phyloP scores from a whole-genome alignment of 805 yeast genomes.

The Scheffersomyces lignosus region DNA sequence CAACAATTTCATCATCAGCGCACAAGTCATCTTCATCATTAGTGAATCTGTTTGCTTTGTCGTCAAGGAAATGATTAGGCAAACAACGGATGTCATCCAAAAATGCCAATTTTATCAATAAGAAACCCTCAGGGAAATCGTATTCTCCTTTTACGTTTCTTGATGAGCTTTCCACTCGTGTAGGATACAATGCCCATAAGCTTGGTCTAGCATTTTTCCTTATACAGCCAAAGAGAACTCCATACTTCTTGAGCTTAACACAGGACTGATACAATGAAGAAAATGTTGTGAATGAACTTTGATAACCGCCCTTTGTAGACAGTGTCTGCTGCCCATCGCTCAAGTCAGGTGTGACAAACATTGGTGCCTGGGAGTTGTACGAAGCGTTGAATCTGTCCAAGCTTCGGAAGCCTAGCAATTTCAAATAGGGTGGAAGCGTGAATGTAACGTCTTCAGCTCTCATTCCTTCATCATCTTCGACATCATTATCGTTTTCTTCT shows the following conservation, averaged over 20 bases:
- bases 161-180: constrained; percentile 27
- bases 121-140: constrained; percentile 69
- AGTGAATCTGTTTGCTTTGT: constrained; percentile 7
- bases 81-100: constrained; percentile 69
- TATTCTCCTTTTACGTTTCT: constrained; percentile 8
- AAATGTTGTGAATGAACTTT: constrained; percentile 67
- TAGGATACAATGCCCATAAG: constrained; percentile 61
- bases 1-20: constrained; percentile 19
- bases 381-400: constrained; percentile 45
- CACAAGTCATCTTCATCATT: constrained; percentile 13
- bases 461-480: constrained; percentile 5
- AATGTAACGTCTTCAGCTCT: constrained; percentile 9
- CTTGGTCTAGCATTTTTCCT: constrained; percentile 55
- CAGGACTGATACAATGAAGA: constrained; percentile 66
- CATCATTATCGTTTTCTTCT: constrained; percentile 7
- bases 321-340: constrained; percentile 36
- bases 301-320: constrained; percentile 37
- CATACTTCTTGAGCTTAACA: constrained; percentile 51
- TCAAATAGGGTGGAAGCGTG: constrained; percentile 49
- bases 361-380: constrained; percentile 54
- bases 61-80: constrained; percentile 44
- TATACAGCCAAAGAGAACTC: constrained; percentile 70
- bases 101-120: constrained; percentile 68
- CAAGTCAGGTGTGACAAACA: constrained; percentile 66
- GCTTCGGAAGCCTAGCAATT: constrained; percentile 67